Percentiles rank a stretch among this genome's conserved stretches.
Evolutionary conservation across 176 grass and related monocot genomes (phyloP).

Genomic region (Ensete ventricosum): DNA sequence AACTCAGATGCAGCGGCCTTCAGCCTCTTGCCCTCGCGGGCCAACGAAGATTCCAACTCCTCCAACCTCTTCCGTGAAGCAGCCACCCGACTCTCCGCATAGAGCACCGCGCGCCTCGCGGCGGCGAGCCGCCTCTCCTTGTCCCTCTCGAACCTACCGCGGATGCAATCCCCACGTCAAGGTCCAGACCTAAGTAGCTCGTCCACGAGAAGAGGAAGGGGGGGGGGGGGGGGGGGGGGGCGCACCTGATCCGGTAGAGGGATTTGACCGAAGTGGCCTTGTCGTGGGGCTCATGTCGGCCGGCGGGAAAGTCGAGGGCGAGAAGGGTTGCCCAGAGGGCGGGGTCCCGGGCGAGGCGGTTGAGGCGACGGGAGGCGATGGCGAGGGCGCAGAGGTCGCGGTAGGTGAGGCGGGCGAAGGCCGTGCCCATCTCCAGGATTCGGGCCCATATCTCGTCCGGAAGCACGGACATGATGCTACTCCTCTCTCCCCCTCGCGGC

Average conservation of each 20-base stretch:
- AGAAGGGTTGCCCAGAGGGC: constrained; percentile 56
- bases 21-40: constrained; percentile 40
- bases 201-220: background rate
- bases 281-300: too few relatives aligned
- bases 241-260: constrained; percentile 59
- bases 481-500: too few relatives aligned
- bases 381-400: constrained; percentile 82
- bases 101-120: constrained; percentile 40
- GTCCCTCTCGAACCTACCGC: constrained; percentile 69
- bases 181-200: background rate
- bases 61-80: constrained; percentile 38
- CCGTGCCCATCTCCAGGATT: constrained; percentile 56
- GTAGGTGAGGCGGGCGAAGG: constrained; percentile 49
- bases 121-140: constrained; percentile 40
- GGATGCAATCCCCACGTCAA: constrained; percentile 1
- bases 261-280: constrained; percentile 26
- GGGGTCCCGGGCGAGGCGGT: constrained; percentile 50
- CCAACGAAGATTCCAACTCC: constrained; percentile 37
- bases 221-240: background rate
- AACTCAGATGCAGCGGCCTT: constrained; percentile 44
- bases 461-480: constrained; percentile 27
- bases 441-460: constrained; percentile 81
- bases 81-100: constrained; percentile 44
- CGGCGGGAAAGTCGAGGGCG: constrained; percentile 54
- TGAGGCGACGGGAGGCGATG: constrained; percentile 62